A percentile compares a stretch with the other conserved stretches of the same genome.
Conservation (phyloP, 1,284 basidiomycete species). For the Mycena citricolor region DNA sequence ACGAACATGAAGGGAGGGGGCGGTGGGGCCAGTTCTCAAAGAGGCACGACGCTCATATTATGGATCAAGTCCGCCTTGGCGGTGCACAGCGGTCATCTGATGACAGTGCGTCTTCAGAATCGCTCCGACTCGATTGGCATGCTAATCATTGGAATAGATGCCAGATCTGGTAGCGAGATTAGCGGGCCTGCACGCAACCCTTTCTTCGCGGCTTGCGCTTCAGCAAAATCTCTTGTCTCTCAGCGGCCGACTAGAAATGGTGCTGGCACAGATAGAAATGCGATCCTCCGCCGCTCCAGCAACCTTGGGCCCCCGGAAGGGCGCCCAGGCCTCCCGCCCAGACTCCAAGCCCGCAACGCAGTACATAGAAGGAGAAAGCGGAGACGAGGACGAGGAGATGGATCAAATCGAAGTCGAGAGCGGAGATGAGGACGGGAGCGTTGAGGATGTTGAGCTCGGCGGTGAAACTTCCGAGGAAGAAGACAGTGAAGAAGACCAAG, state of each 20-base stretch:
- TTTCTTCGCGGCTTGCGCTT: slow-evolving; percentile 78
- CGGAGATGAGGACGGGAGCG: slow-evolving; percentile 63
- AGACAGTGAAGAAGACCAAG: slow-evolving; percentile 47
- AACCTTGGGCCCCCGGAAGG: slow-evolving; percentile 45
- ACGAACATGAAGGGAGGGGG: slow-evolving; percentile 79
- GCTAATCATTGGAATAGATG: slow-evolving; percentile 49
- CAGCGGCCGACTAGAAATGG: slow-evolving; percentile 89
- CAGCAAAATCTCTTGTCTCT: slow-evolving; percentile 86
- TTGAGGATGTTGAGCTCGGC: slow-evolving; percentile 69
- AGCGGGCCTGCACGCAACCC: slow-evolving; percentile 79
- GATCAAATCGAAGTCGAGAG: slow-evolving; percentile 66
- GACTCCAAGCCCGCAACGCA: slow-evolving; percentile 41
- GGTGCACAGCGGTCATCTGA: slow-evolving; percentile 89
- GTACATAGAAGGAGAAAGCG: slow-evolving; percentile 80
- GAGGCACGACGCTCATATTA: slow-evolving; percentile 79
- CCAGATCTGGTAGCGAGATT: slow-evolving; percentile 85
- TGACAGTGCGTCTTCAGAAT: slow-evolving; percentile 69
- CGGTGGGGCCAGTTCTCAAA: slow-evolving; percentile 81
- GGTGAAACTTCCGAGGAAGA: slow-evolving; percentile 56
- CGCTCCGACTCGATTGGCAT: background rate
- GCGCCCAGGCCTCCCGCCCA: slow-evolving; percentile 27
- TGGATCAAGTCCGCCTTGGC: slow-evolving; percentile 91
- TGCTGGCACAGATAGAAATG: slow-evolving; percentile 91
- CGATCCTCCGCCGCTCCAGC: slow-evolving; percentile 66
- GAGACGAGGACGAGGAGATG: slow-evolving; percentile 65